Evolutionary conservation across 495 filamentous ascomycete genomes (phyloP).

Genomic region (Lichenothelia convexa): DNA sequence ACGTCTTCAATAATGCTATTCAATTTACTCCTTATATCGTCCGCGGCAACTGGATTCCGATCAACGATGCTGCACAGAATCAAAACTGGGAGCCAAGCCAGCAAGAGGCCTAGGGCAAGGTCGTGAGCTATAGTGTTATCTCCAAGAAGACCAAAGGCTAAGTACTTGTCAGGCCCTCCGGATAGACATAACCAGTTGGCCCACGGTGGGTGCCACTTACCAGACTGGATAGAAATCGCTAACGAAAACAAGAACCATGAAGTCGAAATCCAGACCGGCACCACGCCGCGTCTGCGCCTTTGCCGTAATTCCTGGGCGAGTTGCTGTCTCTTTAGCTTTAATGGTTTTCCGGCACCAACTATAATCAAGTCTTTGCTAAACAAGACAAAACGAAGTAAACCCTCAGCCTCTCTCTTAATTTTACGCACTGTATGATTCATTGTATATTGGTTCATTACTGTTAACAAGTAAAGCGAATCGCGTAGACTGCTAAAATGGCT

Average conservation of each 20-base stretch:
- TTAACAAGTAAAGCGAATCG: slow-evolving; percentile 27
- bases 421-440: slow-evolving; percentile 13
- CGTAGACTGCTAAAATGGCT: slow-evolving; percentile 22
- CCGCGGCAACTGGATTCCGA: slow-evolving; percentile 27
- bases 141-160: slow-evolving; percentile 24
- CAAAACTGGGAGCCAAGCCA: slow-evolving; percentile 32
- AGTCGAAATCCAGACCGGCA: slow-evolving; percentile 25
- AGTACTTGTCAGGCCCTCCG: too few species aligned
- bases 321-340: slow-evolving; percentile 14
- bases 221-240: slow-evolving; percentile 24
- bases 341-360: background rate
- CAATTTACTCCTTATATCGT: slow-evolving; percentile 19
- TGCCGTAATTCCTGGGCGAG: slow-evolving; percentile 21
- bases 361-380: slow-evolving; percentile 22
- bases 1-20: slow-evolving; percentile 21
- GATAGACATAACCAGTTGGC: too few species aligned
- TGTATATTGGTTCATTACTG: slow-evolving; percentile 27
- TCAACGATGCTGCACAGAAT: slow-evolving; percentile 29
- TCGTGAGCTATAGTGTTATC: slow-evolving; percentile 25
- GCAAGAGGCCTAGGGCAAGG: slow-evolving; percentile 28
- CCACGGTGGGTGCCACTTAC: slow-evolving; percentile 3
- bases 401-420: slow-evolving; percentile 15
- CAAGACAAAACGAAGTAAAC: slow-evolving; percentile 20
- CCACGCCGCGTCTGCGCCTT: slow-evolving; percentile 21
- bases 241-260: slow-evolving; percentile 23